A percentile compares a stretch with the other conserved stretches of the same genome.
These are phyloP conservation scores for Trichothecium roseum DNA, from an alignment of 2,329 filamentous ascomycete genomes.

Conservation along the genomic window DNA sequence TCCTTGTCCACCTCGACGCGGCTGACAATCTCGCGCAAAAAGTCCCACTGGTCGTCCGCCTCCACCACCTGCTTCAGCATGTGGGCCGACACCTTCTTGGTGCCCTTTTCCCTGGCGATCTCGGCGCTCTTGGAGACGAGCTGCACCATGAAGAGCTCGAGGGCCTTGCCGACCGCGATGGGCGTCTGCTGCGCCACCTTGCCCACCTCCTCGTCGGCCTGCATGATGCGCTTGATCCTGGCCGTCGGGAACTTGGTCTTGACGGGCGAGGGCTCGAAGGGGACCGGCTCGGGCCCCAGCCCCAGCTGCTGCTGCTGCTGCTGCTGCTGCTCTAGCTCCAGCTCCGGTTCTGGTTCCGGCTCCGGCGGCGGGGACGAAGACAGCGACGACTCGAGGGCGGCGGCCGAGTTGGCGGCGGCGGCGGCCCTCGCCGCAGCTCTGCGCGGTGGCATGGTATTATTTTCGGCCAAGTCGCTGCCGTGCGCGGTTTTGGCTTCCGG, in stretches of 20 bases:
- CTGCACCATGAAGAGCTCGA: constrained; percentile 96
- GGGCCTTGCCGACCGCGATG: constrained; percentile 87
- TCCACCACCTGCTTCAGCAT: constrained; percentile 89
- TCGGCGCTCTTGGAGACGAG: constrained; percentile 81
- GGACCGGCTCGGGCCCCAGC: not conserved
- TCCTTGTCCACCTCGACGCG: constrained; percentile 61
- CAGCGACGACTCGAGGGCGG: not conserved
- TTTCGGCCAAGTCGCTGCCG: no score
- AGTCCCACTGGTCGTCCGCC: constrained; percentile 88
- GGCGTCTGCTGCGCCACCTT: constrained; percentile 97
- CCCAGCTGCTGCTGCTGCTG: constrained; percentile 2
- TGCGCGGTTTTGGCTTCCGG: no score
- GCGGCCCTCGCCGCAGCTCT: constrained; percentile 2
- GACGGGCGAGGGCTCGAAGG: constrained; percentile 58
- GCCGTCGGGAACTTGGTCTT: constrained; percentile 95
- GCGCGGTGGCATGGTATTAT: constrained; percentile 1
- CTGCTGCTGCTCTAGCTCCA: not conserved
- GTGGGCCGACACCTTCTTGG: constrained; percentile 78
- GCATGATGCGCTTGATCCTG: constrained; percentile 98
- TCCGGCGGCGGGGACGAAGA: not conserved
- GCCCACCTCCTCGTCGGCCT: constrained; percentile 95
- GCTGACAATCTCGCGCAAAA: constrained; percentile 78
- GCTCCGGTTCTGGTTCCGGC: no score
- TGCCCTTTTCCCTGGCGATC: constrained; percentile 70
- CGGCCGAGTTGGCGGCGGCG: constrained; percentile 1